Evolutionary conservation across 352 stramenopile species (phyloP).

Genomic region (Phytophthora tentaculata): DNA sequence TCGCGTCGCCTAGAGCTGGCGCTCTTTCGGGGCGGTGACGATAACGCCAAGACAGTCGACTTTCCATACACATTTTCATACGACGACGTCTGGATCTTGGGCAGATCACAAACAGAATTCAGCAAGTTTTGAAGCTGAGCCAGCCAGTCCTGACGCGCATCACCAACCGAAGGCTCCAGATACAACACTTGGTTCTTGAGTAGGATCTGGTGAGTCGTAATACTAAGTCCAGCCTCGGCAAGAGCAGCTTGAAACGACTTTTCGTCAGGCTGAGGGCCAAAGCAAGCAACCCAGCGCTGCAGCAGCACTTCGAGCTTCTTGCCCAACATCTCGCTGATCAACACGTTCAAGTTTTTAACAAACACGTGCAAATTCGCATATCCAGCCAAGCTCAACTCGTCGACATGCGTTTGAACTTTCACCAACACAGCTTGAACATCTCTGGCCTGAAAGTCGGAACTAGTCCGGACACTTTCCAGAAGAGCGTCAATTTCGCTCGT

Average conservation of each 20-base stretch:
- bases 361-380: conserved; percentile 94
- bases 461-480: conserved; percentile 78
- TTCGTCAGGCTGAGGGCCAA: conserved; percentile 65
- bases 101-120: conserved; percentile 94
- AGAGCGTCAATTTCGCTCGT: conserved; percentile 93
- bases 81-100: conserved; percentile 86
- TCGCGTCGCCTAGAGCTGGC: conserved; percentile 64
- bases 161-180: conserved; percentile 94
- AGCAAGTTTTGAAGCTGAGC: conserved; percentile 94
- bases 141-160: conserved; percentile 90
- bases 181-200: conserved; percentile 98
- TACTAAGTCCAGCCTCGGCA: conserved; percentile 47
- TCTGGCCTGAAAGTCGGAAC: conserved; percentile 57
- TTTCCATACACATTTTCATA: conserved; percentile 90
- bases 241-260: conserved; percentile 60
- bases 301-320: conserved; percentile 77
- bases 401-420: conserved; percentile 93
- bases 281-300: conserved; percentile 74
- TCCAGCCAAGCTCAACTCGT: conserved; percentile 95
- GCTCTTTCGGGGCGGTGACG: conserved; percentile 69
- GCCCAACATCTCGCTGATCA: conserved; percentile 87
- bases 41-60: conserved; percentile 59
- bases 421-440: conserved; percentile 71
- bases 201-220: conserved; percentile 92
- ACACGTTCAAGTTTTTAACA: conserved; percentile 91